Evolutionary conservation across 2,329 filamentous ascomycete genomes (phyloP), one percentile per base, ranked within the genome.

Genomic region (Huntiella omanensis): DNA sequence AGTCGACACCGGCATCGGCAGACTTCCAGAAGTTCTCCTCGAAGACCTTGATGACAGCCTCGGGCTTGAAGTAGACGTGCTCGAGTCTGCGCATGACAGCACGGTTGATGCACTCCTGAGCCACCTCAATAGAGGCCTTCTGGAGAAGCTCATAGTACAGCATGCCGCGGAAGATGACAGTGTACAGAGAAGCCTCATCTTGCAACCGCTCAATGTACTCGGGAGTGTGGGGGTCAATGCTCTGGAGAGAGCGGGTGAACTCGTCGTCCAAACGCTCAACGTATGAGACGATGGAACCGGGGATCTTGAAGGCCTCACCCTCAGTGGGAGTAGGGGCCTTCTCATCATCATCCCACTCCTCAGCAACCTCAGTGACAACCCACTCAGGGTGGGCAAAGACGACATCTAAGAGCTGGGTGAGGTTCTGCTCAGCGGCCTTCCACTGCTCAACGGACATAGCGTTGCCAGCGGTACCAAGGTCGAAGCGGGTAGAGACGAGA

Each of bases 291-390:
- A 96, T 70, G 67, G 85, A 95, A 59, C 91, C 92, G 15, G 91
- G 84, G 49, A 98, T 75, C 68, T 82, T 87, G 71, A 94, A 83
- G 60, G 75, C 81, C 62, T 94, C 79, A 52, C 77, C 83, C 16
- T 71, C 63, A 48, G 73, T 75, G 54, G 88, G 69, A 32, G 71
- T 70, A 11, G 91, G 91, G 36, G 78, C 73, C 70, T 95, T 96
- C 56, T 98, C 92, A 55, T 98, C 92, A 57, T 98, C 91, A 55
- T 98, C 91, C 91, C 91, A 96, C 64, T 98, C 91, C 60, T 98
- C 91, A 16, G 85, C 91, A 54, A 75, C 79, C 66, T 98, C 91
- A 17, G 91, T 70, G 41, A 98, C 84, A 44, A 96, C 70, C 59
- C 88, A 82, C 53, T 91, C 77, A 51, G 71, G 70, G 65, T 84